Evolutionary conservation across 768 basidiomycete species (phyloP).

Genomic region (Clavaria fumosa): DNA sequence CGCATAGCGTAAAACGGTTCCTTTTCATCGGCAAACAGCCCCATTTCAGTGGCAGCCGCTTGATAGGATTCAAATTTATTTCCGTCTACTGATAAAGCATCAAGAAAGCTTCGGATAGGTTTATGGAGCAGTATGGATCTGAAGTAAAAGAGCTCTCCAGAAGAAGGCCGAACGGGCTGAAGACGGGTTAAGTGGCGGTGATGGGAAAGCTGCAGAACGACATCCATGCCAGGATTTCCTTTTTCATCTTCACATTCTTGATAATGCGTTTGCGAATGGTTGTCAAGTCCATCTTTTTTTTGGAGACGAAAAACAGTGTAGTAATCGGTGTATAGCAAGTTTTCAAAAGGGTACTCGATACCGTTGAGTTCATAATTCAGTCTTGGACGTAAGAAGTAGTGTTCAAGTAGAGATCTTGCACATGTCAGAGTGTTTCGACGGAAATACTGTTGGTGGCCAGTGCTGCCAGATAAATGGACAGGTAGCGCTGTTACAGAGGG

Average conservation of each 20-base stretch:
- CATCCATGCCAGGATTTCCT: background rate
- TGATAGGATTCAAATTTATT: background rate
- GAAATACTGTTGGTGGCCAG: background rate
- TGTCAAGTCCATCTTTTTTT: background rate
- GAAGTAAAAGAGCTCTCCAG: background rate
- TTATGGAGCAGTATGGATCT: background rate
- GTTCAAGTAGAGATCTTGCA: background rate
- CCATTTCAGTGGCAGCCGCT: constrained; percentile 1
- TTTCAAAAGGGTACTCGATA: too few species aligned
- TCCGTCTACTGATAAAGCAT: background rate
- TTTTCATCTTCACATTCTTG: background rate
- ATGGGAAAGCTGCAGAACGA: too few species aligned
- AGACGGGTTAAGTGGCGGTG: too few species aligned
- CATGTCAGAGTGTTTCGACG: too few species aligned
- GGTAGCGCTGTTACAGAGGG: constrained; percentile 1
- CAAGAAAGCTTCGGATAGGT: background rate
- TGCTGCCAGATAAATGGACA: constrained; percentile 4
- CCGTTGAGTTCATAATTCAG: too few species aligned
- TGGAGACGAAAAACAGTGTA: background rate
- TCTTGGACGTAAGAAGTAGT: background rate
- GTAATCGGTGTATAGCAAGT: background rate
- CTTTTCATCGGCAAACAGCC: constrained; percentile 2
- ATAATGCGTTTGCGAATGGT: too few species aligned
- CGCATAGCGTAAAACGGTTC: background rate
- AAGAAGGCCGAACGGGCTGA: background rate